These are phyloP conservation scores for Aspergillus clavatus DNA, from an alignment of 2,329 filamentous ascomycete species.

Conservation along the genomic window DNA sequence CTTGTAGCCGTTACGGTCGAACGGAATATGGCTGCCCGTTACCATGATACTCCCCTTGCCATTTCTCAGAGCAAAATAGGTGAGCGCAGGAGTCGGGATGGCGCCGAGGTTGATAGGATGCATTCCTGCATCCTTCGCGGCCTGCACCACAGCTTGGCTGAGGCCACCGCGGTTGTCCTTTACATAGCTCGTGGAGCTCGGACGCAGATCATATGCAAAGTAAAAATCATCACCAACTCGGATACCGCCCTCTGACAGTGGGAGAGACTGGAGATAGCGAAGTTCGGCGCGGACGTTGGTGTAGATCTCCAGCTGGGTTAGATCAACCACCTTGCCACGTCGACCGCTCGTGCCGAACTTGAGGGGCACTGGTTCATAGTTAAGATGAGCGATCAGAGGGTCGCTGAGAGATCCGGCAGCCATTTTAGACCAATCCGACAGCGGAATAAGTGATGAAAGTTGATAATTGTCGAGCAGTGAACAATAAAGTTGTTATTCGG, in stretches of 20 bases:
- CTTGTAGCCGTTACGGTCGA: conserved; percentile 34
- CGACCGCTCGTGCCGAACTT: conserved; percentile 35
- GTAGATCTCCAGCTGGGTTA: conserved; percentile 34
- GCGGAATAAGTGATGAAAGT: no score
- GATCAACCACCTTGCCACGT: conserved; percentile 27
- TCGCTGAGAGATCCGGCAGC: no score
- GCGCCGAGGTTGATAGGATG: conserved; percentile 27
- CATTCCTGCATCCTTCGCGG: conserved; percentile 27
- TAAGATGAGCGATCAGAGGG: no score
- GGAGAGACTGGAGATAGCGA: conserved; percentile 27
- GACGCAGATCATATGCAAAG: conserved; percentile 30
- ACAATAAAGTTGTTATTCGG: no score
- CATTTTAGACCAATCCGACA: no score
- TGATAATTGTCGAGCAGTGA: no score
- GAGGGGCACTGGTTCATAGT: conserved; percentile 26
- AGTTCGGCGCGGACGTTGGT: conserved; percentile 32
- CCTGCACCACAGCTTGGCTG: conserved; percentile 27
- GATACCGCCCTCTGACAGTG: conserved; percentile 25
- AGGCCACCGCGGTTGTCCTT: conserved; percentile 28
- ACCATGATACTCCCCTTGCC: conserved; percentile 34
- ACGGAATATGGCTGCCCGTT: conserved; percentile 33
- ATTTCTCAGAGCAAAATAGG: conserved; percentile 24
- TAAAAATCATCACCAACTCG: conserved; percentile 29
- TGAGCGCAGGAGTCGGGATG: conserved; percentile 31
- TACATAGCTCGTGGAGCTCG: conserved; percentile 28